Percentiles rank a stretch among this genome's conserved stretches.
Conservation (phyloP, 306 rosid genomes). For the Parietaria judaica region DNA sequence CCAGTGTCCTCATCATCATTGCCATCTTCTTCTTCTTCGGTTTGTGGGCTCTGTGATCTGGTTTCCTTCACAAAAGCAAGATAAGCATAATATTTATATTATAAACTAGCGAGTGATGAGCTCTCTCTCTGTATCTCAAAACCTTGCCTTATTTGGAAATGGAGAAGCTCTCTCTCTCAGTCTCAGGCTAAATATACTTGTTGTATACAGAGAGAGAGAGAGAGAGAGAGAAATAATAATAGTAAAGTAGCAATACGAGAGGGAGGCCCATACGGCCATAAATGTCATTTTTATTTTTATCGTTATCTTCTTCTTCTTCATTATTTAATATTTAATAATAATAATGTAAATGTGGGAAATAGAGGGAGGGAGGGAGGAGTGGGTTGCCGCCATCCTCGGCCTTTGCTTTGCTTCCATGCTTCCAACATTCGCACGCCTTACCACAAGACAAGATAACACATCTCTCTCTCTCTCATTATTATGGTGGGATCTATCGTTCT, state of each 20-base stretch:
- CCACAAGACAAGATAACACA: slow-evolving; percentile 12
- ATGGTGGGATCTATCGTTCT: slow-evolving; percentile 38
- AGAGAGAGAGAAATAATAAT: background rate
- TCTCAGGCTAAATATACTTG: too few species aligned
- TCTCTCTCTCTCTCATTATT: slow-evolving; percentile 26
- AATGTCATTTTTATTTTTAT: too few species aligned
- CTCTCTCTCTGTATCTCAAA: too few species aligned
- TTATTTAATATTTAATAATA: too few species aligned
- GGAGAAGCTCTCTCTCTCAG: too few species aligned
- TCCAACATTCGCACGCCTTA: slow-evolving; percentile 80
- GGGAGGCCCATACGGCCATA: background rate
- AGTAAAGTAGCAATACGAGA: background rate
- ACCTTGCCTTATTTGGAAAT: too few species aligned
- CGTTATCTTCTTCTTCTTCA: slow-evolving; percentile 3
- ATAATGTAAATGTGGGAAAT: slow-evolving; percentile 3
- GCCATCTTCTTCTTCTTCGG: slow-evolving; percentile 14
- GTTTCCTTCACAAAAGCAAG: too few species aligned
- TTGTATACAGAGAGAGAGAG: too few species aligned
- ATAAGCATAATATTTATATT: too few species aligned
- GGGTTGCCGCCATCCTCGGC: slow-evolving; percentile 76
- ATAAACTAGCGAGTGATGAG: too few species aligned
- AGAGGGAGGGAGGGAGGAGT: slow-evolving; percentile 10
- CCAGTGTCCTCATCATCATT: slow-evolving; percentile 22
- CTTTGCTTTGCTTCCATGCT: slow-evolving; percentile 79
- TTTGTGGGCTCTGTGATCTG: too few species aligned